Base-by-base conservation (phyloP, 2,329 filamentous ascomycete genomes). In the Exophiala sideris region DNA sequence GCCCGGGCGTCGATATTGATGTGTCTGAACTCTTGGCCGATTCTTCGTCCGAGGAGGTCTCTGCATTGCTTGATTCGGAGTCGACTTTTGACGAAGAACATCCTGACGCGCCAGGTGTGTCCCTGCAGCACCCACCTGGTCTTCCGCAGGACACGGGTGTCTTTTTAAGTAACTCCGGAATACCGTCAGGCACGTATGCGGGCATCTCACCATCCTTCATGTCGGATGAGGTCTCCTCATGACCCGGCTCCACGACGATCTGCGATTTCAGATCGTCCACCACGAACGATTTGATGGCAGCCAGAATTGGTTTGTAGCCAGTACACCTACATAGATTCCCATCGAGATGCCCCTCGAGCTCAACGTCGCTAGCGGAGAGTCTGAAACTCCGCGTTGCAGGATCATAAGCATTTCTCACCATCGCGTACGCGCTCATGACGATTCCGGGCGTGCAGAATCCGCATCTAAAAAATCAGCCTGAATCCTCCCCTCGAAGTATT, bases 361-460 rank as follows among this genome's bases (percentile, higher is more conserved):
- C 89, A 44, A 44, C 29, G 21, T 44, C 41, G n/a, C 41, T 44
- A 24, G 41, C 41, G 11, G 41, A 44, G 2, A 44, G 41, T 29
- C 21, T 32, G 41, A 44, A 44, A 8, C 20, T 24, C n/a, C 63
- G 89, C 83, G 65, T 91, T 84, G 2, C 84, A 85, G 0, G 92
- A 91, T 18, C 79, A 78, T 3, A 85, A 78, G 11, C 57, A 66
- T 97, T 97, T 56, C 94, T 82, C 32, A 99, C 78, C 42, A 97
- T 78, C 5, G 94, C 94, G 71, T 99, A 99, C 52, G 97, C 73
- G 69, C 91, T 96, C 84, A 97, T 97, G 59, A 97, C 91, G 65
- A 99, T 97, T 2, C 94, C 94, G 3, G 94, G 94, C 0, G 94
- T 97, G 67, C 94, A 99, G 73, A 99, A 99, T 1, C 91, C 86